Evolutionary conservation across 2,329 filamentous ascomycete genomes (phyloP).

Genomic region (Bisporella sp.): DNA sequence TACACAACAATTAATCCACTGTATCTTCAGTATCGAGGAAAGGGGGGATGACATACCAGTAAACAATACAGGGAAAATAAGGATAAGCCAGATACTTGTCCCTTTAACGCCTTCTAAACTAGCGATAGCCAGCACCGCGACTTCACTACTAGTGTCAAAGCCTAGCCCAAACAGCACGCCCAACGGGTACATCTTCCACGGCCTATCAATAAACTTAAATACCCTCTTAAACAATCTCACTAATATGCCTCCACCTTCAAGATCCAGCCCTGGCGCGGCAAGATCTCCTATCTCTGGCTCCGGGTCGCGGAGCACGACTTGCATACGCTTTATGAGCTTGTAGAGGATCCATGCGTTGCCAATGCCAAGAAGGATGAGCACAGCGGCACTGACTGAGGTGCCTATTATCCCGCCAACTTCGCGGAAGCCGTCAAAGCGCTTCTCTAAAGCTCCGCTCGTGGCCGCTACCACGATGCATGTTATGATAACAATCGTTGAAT

Average conservation of each 20-base stretch:
- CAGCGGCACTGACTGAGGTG: constrained; percentile 75
- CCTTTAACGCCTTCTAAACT: constrained; percentile 80
- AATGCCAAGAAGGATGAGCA: constrained; percentile 73
- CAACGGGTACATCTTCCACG: constrained; percentile 95
- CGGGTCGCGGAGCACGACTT: constrained; percentile 45
- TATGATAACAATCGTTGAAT: constrained; percentile 86
- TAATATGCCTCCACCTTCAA: constrained; percentile 73
- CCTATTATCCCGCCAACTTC: constrained; percentile 83
- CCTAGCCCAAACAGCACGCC: constrained; percentile 86
- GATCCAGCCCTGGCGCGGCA: constrained; percentile 43
- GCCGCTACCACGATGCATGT: constrained; percentile 90
- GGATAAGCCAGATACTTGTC: constrained; percentile 87
- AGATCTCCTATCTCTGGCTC: constrained; percentile 18
- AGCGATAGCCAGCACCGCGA: constrained; percentile 84
- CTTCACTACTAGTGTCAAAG: constrained; percentile 92
- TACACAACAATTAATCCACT: constrained; percentile 21
- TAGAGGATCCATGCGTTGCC: constrained; percentile 84
- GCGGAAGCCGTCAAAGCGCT: constrained; percentile 73
- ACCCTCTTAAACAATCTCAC: constrained; percentile 33
- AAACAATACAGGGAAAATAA: constrained; percentile 86
- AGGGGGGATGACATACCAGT: constrained; percentile 48
- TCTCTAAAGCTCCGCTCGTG: constrained; percentile 74
- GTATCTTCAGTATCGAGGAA: background rate
- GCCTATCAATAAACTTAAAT: constrained; percentile 29
- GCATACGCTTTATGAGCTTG: constrained; percentile 65